Evolutionary conservation across 805 yeast species (phyloP), one percentile per base, ranked within the genome.

Genomic region (Priceomyces haplophilus): DNA sequence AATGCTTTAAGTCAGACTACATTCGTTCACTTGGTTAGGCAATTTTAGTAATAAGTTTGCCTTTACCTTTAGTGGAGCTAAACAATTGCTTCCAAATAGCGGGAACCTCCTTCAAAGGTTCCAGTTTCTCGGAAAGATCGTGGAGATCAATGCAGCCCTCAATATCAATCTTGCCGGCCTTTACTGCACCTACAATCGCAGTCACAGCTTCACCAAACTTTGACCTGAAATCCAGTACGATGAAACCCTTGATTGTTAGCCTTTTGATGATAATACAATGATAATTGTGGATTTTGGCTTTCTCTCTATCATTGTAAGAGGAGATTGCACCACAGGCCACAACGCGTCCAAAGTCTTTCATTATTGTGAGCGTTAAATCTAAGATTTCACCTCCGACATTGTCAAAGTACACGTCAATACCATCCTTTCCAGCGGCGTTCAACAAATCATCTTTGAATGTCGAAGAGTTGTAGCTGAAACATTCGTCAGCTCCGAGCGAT

Each of bases 241-340:
- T 68, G 52, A 81, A 71, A 19, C 88, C 87, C 46, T 63, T 65
- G 23, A 80, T 68, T 0, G 63, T 66, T 40, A 82, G 57, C 55
- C 85, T 70, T 55, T 71, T 77, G 33, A 69, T 62, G 47, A 80
- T 69, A 31, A 82, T 71, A 38, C 60, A 48, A 11, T 58, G 46
- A 65, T 77, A 76, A 40, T 62, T 66, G 27, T 59, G 59, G 51
- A 78, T 67, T 1, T 54, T 62, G 16, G 59, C 52, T 40, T 65
- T 63, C 7, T 53, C 53, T 10, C 51, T 45, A 46, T 74, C 74
- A 53, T 80, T 77, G 58, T 80, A 82, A 38, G 78, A 77, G 24
- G 85, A 61, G 46, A 82, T 79, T 11, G 81, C 71, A 47, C 88
- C 88, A 62, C 85, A 79, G n/a, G 79, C 82, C 42, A 80, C 55